phyloP scores from a whole-genome alignment of 345 rosid species.

The Syzygium oleosum region DNA sequence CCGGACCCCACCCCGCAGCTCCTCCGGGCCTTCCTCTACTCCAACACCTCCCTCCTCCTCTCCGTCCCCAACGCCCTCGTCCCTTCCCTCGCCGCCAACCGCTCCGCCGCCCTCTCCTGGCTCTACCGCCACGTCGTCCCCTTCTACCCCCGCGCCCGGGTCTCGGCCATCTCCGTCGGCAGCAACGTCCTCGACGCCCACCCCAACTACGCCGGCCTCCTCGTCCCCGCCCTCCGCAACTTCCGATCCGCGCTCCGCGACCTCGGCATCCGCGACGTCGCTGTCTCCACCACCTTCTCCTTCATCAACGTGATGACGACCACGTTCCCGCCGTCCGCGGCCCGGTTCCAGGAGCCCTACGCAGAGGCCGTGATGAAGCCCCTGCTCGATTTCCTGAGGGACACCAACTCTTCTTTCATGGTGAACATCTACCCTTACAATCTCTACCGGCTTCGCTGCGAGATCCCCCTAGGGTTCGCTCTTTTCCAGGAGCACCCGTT shows the following conservation, averaged over 20 bases:
- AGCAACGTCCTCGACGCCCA: conserved; percentile 42
- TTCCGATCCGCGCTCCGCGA: conserved; percentile 43
- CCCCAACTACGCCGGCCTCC: conserved; percentile 31
- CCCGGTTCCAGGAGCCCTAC: conserved; percentile 57
- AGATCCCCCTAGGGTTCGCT: conserved; percentile 80
- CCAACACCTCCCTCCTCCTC: conserved; percentile 73
- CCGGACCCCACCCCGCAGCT: conserved; percentile 47
- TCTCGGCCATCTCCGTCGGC: conserved; percentile 76
- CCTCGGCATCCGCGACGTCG: conserved; percentile 51
- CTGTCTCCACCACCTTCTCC: conserved; percentile 82
- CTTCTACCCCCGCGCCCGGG: conserved; percentile 66
- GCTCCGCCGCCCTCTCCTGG: conserved; percentile 67
- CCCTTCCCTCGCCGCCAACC: conserved; percentile 66
- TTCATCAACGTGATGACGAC: conserved; percentile 57
- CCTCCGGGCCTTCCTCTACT: conserved; percentile 67
- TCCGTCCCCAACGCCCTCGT: conserved; percentile 69
- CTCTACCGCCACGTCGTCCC: conserved; percentile 69
- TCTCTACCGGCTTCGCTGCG: conserved; percentile 49
- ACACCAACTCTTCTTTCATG: conserved; percentile 70
- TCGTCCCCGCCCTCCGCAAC: conserved; percentile 68
- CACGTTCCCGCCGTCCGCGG: conserved; percentile 77
- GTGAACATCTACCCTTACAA: conserved; percentile 82
- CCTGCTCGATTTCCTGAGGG: conserved; percentile 58
- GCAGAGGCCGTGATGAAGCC: conserved; percentile 54
- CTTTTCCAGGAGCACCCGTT: conserved; percentile 70